Conservation (phyloP, 345 rosid genomes). For the Corchorus capsularis region DNA sequence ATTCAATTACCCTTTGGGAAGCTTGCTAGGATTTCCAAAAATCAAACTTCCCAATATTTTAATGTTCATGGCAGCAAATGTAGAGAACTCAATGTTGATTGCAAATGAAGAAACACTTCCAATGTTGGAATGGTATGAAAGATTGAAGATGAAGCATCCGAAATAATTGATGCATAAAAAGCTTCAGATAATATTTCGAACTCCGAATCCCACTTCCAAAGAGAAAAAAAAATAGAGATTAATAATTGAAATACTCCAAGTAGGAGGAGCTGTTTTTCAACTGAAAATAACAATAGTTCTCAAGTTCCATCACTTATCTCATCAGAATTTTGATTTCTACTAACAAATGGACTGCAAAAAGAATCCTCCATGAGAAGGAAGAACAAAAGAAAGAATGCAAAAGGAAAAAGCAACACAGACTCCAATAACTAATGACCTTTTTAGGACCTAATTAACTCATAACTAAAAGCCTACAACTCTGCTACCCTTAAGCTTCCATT, state of each 20-base stretch:
- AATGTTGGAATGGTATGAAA: not conserved
- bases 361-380: conserved; percentile 38
- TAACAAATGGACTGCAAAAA: conserved; percentile 67
- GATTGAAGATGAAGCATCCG: not conserved
- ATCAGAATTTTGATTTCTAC: conserved; percentile 35
- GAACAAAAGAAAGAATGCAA: conserved; percentile 24
- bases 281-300: conserved; percentile 19
- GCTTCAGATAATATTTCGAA: too few species aligned
- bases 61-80: not conserved
- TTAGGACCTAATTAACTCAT: conserved; percentile 31
- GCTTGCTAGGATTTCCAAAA: not conserved
- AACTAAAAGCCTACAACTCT: conserved; percentile 38
- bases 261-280: too few species aligned
- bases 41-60: not conserved
- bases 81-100: not conserved
- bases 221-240: too few species aligned
- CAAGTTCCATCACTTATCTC: conserved; percentile 42
- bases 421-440: conserved; percentile 32
- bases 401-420: conserved; percentile 27
- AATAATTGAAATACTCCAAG: too few species aligned
- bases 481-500: conserved; percentile 33
- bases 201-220: too few species aligned
- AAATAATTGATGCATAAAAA: too few species aligned
- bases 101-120: not conserved
- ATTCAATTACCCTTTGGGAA: not conserved